Base-by-base conservation (phyloP, 495 filamentous ascomycete species). In the Daldinia loculata region DNA sequence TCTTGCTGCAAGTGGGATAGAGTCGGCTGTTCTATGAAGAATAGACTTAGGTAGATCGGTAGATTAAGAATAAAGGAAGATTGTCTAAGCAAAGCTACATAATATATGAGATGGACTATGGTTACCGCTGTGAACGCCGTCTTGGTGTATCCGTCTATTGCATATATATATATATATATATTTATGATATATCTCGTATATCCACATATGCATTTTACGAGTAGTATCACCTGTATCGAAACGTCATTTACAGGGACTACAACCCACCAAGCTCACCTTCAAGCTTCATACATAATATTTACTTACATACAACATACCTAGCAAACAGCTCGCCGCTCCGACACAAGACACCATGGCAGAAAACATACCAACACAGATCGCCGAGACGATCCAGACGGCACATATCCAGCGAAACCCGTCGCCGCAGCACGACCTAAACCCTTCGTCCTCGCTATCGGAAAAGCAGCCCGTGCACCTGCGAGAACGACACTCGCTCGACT, bases 321-420 rank as follows among this genome's bases (percentile, higher is more conserved):
- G 17, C 41, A 48, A 48, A 24, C 17, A 43, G 15, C 22, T 4
- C 4, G 17, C 30, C 14, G 6, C 2, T 8, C 22, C 14, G n/a
- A 19, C 26, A 14, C 22, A 34, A 38, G 6, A 52, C 45, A 39
- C 52, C 22, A 84, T 84, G 81, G 66, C 78, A 2, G 69, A 75
- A 51, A 82, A 80, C 14, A 61, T 86, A 77, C 76, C 86, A 79
- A 77, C 90, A 22, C 86, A 93, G 68, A 79, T 93, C 61, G 89
- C 91, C 19, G 89, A 91, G 66, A 89, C 90, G 19, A 84, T 97
- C 67, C 94, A 97, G 78, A 87, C 91, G 14, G 92, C 91, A 32
- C 90, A 90, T 68, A 86, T 97, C 80, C 89, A 91, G 32, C 84
- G 79, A 17, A 66, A 87, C 39, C 93, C 93, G 1, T 91, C 88